A percentile compares a stretch with the other conserved stretches of the same genome.
Conservation (phyloP, 73 alveolate species). For the Diophrys appendiculata region DNA sequence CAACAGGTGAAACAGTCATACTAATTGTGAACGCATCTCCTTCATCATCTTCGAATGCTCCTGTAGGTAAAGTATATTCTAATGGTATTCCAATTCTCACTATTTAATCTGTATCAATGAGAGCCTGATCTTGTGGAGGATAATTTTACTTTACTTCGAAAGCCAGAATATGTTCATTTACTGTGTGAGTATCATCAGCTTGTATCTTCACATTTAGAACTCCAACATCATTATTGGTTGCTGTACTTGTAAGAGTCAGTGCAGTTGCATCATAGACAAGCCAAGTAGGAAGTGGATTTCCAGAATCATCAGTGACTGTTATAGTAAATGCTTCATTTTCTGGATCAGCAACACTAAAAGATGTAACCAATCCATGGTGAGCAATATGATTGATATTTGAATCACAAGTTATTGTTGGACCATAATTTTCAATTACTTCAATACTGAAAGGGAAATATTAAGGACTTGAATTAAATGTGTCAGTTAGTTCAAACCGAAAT, state of each 20-base stretch:
- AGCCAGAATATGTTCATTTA: too few relatives aligned
- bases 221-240: neutral
- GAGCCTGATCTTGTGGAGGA: neutral
- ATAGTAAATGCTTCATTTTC: neutral
- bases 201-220: neutral
- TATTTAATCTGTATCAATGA: neutral
- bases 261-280: neutral
- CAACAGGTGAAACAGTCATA: neutral
- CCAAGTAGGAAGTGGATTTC: neutral
- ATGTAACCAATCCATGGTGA: neutral
- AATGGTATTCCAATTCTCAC: neutral
- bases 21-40: constrained; percentile 8
- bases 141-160: too few relatives aligned
- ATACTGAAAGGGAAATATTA: neutral
- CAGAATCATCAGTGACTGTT: neutral
- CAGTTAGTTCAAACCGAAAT: neutral
- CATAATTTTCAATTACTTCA: too few relatives aligned
- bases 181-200: neutral
- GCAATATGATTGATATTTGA: neutral
- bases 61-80: constrained; percentile 2
- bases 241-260: neutral
- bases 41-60: constrained; percentile 9
- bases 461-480: neutral
- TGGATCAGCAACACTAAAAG: neutral
- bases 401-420: neutral